Base-by-base conservation (phyloP, 805 yeast genomes). In the Pachysolen tannophilus region DNA sequence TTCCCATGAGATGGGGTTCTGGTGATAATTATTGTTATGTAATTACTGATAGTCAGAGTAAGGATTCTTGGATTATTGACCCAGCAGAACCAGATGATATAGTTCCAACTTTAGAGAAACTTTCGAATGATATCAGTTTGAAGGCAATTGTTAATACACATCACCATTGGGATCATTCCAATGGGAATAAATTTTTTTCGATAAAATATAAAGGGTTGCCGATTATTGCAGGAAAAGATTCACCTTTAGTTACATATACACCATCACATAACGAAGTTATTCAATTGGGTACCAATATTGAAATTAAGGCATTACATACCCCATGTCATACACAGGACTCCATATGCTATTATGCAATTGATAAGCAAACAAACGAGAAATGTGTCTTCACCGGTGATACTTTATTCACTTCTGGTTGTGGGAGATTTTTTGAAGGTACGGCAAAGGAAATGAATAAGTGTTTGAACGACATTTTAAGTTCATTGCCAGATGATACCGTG, bases 251-350 rank as follows among this genome's bases (percentile, higher is more conserved):
- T 14, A 67, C 81, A 1, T 63, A 69, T 38, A 76, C 87, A 3
- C 95, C 95, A 2, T 57, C 65, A 0, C 78, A 86, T 52, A 60
- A 67, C 10, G 83, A 77, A 42, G 60, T 63, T 14, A 63, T 82
- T 40, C 65, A 68, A 40, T 60, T 87, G 39, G 95, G 96, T 4
- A 61, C 66, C 27, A 55, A 69, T 42, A 52, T 90, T 33, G 66
- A 73, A 13, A 72, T 88, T 33, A 76, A 79, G 2, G 94, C 96
- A 1, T 64, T 90, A 26, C 90, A 90, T 58, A 92, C 99, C 0
- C 98, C 99, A 4, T 92, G 99, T 53, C 99, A 92, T 56, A 92
- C 99, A 0, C 92, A 82, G 58, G 99, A 92, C 58, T 85, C 95
- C 3, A 83, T 92, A 41, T 90, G 97, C 52, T 92, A 86, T 58